Evolutionary conservation across 148 eudicot species (phyloP), one percentile per base, ranked within the genome.

Genomic region (Camellia sinensis): DNA sequence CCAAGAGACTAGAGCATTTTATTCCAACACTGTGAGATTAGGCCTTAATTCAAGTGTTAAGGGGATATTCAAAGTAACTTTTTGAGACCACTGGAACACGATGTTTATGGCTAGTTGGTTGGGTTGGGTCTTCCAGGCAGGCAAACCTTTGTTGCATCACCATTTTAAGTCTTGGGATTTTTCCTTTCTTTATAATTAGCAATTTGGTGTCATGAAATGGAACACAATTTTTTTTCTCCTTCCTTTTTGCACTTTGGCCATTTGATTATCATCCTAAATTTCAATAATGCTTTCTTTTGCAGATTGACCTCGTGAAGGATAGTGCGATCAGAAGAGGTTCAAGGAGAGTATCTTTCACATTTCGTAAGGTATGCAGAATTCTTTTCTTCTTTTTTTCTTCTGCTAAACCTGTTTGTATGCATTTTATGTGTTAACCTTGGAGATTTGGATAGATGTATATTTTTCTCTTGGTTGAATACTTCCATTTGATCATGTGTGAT

Each of bases 321-420:
- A 87, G 63, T 63, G 74, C 84, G 77, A 83, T 93, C 67, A 88
- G 89, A 59, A 89, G 99, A 83, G 84, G 88, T 71, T 74, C 89
- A 43, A 96, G 95, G 88, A 89, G 99, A 61, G 97, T 93, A 71
- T 96, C 99, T 80, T 92, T 96, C 80, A 96, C 99, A 73, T 80
- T 96, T 10, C 98, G 99, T 56, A 92, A 93, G 97, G 99, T 96
- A 83, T 71, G 65, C 61, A 7, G 46, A 67, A 43, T 15, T 63
- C 44, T 14, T 70, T 45, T 44, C 59, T 75, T 62, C 60, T 63
- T 57, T 46, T 70, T 52, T 37, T 52, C 63, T 10, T 63, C 52
- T 69, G 21, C 29, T 22, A 45, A 4, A 11, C 57, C 22, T 67
- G 21, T 7, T 59, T 60, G 8, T 29, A 22, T 48, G 69, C 69